These are phyloP conservation scores for Bromus sterilis DNA, from an alignment of 176 grass and related monocot species.

Conservation along the genomic window DNA sequence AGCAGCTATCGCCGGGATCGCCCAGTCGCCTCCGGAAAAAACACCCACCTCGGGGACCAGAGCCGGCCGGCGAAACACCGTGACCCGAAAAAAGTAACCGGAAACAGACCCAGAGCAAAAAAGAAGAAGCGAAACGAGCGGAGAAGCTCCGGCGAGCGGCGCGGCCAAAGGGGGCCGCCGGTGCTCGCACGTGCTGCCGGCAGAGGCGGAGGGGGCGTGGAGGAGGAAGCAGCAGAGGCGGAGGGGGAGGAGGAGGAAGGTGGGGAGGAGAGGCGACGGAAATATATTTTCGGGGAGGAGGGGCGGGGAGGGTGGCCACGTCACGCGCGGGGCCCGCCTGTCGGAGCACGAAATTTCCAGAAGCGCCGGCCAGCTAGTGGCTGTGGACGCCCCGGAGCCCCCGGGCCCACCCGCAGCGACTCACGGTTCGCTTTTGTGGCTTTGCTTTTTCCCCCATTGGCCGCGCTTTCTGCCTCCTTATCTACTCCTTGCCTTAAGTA, in stretches of 20 bases:
- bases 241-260: background rate
- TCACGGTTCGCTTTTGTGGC: too few species aligned
- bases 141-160: background rate
- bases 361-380: constrained; percentile 41
- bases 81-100: background rate
- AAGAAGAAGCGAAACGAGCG: background rate
- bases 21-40: background rate
- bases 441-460: background rate
- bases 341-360: constrained; percentile 38
- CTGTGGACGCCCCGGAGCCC: background rate
- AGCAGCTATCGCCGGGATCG: background rate
- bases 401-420: constrained; percentile 1
- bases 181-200: background rate
- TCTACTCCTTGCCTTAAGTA: background rate
- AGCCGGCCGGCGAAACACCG: background rate
- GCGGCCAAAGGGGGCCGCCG: background rate
- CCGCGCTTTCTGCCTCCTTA: background rate
- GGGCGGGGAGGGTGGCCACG: constrained; percentile 30
- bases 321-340: constrained; percentile 12
- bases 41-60: background rate
- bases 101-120: background rate
- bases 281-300: constrained; percentile 28
- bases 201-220: background rate
- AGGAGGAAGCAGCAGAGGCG: background rate
- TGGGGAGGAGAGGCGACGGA: background rate